Base-by-base conservation (phyloP, 1,139 yeast genomes). In the Nakaseomyces uthaithaninus region DNA sequence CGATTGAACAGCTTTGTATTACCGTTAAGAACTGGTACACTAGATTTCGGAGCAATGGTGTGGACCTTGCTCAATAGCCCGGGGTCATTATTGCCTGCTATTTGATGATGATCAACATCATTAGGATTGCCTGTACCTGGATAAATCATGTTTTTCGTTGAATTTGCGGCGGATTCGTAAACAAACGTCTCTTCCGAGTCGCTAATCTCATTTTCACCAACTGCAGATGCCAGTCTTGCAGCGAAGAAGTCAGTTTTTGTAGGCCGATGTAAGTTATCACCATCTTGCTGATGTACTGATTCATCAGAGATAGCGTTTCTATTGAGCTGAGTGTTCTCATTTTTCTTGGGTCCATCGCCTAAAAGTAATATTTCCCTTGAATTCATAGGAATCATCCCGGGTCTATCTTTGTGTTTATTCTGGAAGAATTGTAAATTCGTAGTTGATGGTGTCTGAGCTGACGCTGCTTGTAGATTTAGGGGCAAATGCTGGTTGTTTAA, bases 161-260 rank as follows among this genome's bases (percentile, higher is more conserved):
- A 69, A 42, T 64, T 60, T 3, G 63, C 66, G 5, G 68, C 65
- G 1, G 68, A 62, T 53, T 87, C 96, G 59, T 89, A 89, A 10
- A 89, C 95, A 68, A 89, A 89, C 1, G 95, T 85, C 60, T 91
- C 97, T 52, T 87, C 95, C 33, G 89, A 78, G 58, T 86, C 96
- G 31, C 89, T 80, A 36, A 82, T 75, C 45, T 83, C 87, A 19
- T 76, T 86, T 52, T 86, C 95, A 51, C 85, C 95, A 7, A 89
- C 94, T 1, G 97, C 97, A 48, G 87, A 80, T 6, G 96, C 96
- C 47, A 89, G 67, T 52, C 82, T 82, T 0, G 97, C 96, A 10
- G 97, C 97, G 63, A 89, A 89, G 44, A 85, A 78, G 55, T 89
- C 97, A 0, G 95, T 91, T 56, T 87, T 75, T 4, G 94, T 64